Conservation (phyloP, 441 rosid species). For the Populus hybrid region DNA sequence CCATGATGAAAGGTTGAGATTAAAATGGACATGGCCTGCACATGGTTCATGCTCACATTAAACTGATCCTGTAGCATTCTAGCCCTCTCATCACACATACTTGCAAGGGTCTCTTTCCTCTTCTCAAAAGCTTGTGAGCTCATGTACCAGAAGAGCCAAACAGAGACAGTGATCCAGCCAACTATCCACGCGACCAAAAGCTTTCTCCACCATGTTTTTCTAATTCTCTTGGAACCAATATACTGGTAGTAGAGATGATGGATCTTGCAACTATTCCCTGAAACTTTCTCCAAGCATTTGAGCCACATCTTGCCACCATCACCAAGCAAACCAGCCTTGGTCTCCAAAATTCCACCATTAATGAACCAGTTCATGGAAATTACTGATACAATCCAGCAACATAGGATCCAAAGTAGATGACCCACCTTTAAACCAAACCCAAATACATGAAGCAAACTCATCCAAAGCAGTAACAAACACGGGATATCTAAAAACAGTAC, state of each 20-base stretch:
- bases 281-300: slow-evolving; percentile 55
- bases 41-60: too few species aligned
- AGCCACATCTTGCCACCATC: slow-evolving; percentile 54
- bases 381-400: slow-evolving; percentile 65
- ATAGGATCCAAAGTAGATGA: slow-evolving; percentile 72
- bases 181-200: slow-evolving; percentile 54
- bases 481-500: slow-evolving; percentile 31
- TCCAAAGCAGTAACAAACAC: slow-evolving; percentile 48
- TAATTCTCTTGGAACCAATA: slow-evolving; percentile 54
- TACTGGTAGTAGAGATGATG: too few species aligned
- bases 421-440: slow-evolving; percentile 75
- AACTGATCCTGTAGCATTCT: too few species aligned
- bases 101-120: too few species aligned
- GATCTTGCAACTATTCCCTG: slow-evolving; percentile 14
- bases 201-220: slow-evolving; percentile 61
- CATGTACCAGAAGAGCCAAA: slow-evolving; percentile 37
- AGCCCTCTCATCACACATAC: too few species aligned
- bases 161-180: slow-evolving; percentile 39
- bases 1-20: slow-evolving; percentile 80
- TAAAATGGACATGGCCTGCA: slow-evolving; percentile 56
- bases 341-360: slow-evolving; percentile 48
- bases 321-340: slow-evolving; percentile 47
- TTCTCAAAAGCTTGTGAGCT: too few species aligned
- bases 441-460: slow-evolving; percentile 68
- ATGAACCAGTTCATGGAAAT: slow-evolving; percentile 60